Base-by-base conservation (phyloP, 2,329 filamentous ascomycete species). In the Lasiodiplodia hormozganensis region DNA sequence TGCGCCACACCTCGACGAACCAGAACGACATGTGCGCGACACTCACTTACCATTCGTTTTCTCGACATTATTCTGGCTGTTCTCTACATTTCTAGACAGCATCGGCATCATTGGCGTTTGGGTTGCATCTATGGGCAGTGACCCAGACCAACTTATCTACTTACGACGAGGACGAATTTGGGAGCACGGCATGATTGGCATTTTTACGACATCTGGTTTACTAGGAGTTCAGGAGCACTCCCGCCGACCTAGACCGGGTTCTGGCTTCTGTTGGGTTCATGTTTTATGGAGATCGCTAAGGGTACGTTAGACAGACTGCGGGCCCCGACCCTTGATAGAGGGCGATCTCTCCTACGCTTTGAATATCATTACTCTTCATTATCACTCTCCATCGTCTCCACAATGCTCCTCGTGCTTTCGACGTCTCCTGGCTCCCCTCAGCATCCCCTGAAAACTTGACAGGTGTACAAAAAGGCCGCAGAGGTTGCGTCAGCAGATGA, bases 71-170 rank as follows among this genome's bases (percentile, higher is more conserved):
- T 31, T 47, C 8, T 25, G 0, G 25, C 2, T 25, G 28, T 31
- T 52, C 8, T 34, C 51, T 21, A 6, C 18, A 12, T 34, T 36
- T 36, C 18, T 38, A 52, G 60, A 64, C 18, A 49, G 28, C 60
- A 64, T 38, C n/a, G 60, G 60, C 60, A 64, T 64, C 52, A 11
- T 31, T 38, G 60, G 60, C 60, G 60, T 52, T 64, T 38, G 47
- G 60, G 43, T 36, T 18, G 43, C 31, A 36, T 64, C 7, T 28
- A 40, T 28, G 47, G 16, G n/a, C 18, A 23, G 14, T 18, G 51
- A 5, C 52, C n/a, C 28, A 18, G 8, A 21, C 18, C 28, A 31
- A 16, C 36, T 2, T 8, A 14, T n/a, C 21, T 23, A 23, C 11
- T n/a, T n/a, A 25, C 56, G n/a, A 62, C n/a, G 18, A 43, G 28